Base-by-base conservation (phyloP, 2,329 filamentous ascomycete species). In the Dothideomycetes sp. region DNA sequence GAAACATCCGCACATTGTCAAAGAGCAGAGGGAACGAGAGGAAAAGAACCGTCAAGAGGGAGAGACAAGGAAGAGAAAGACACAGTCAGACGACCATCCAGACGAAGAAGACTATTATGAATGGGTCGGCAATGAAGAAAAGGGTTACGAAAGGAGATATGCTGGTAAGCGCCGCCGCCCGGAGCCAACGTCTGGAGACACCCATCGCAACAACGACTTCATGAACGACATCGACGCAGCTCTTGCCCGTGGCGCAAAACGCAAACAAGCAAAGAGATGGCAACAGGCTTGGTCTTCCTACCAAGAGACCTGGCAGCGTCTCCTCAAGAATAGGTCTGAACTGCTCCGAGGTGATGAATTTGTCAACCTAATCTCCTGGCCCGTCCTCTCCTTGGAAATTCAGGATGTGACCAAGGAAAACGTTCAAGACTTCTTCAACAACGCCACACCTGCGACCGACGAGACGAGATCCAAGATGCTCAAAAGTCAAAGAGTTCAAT, bases 401-500 rank as follows among this genome's bases (percentile, higher is more conserved):
- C 63, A 58, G 30, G 74, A 81, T 51, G 63, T 85, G 2, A 64
- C 64, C 1, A 71, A 71, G 29, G 68, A 76, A 7, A 69, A 71
- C 8, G 76, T 93, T 9, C 74, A 80, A 50, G 65, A 65, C 9
- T 94, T 94, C 54, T 78, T 91, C 52, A 66, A 74, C 1, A 64
- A 70, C 54, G 70, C 69, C n/a, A 69, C 69, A 6, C 6, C 38
- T 45, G 39, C 33, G 4, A 45, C 47, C 6, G 51, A 42, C 1
- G 46, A 45, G 15, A 37, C 41, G 2, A 45, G 74, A 15, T 40
- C 63, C 11, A 65, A 70, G 31, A 58, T 73, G 4, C 68, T 96
- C 38, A 94, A 94, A 62, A 67, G 77, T 4, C 91, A 98, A 66
- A 77, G 91, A 37, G 80, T 96, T 13, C 73, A 87, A 12, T 98